Evolutionary conservation across 805 yeast species (phyloP).

Genomic region (Candida hungchunana): DNA sequence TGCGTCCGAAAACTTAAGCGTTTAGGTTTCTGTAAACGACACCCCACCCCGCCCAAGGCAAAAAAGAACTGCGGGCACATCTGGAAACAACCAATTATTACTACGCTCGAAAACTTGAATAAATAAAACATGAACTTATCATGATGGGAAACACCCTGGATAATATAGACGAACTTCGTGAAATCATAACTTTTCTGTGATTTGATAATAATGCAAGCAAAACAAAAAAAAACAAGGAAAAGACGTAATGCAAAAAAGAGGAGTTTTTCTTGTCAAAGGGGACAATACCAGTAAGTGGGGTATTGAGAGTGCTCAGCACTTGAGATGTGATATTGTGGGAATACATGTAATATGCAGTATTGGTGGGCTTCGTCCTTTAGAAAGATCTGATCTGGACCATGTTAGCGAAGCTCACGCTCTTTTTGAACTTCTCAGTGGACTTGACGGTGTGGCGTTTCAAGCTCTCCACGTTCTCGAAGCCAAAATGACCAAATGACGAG

Average conservation of each 20-base stretch:
- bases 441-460: background rate
- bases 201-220: no score
- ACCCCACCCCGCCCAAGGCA: no score
- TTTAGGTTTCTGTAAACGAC: no score
- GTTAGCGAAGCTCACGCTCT: constrained; percentile 25
- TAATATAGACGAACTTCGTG: background rate
- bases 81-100: no score
- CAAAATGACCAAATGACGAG: constrained; percentile 10
- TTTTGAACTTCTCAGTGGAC: constrained; percentile 7
- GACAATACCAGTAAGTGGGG: background rate
- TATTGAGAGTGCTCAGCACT: background rate
- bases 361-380: constrained; percentile 3
- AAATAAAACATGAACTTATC: no score
- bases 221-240: no score
- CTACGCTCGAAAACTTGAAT: no score
- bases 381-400: constrained; percentile 28
- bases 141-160: background rate
- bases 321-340: no score
- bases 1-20: no score
- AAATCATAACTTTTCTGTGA: constrained; percentile 1
- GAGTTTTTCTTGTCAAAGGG: background rate
- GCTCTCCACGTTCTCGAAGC: constrained; percentile 9
- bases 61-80: no score
- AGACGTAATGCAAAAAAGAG: no score
- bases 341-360: background rate